A percentile compares a stretch with the other conserved stretches of the same genome.
Evolutionary conservation across 1,284 basidiomycete genomes (phyloP).

Genomic region (Leccinum angustisporum): DNA sequence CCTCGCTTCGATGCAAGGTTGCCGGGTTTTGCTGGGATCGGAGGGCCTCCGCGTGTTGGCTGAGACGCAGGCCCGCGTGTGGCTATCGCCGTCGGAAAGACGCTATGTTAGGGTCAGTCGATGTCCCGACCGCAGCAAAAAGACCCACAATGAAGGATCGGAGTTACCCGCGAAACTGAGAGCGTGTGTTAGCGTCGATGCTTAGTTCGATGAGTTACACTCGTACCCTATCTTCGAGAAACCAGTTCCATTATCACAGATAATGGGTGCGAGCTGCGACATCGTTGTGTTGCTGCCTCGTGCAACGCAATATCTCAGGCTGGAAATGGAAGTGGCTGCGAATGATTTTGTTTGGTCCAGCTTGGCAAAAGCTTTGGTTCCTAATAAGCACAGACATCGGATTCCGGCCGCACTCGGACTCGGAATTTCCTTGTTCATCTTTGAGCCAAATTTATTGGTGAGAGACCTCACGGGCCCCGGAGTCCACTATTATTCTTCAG

Average conservation of each 20-base stretch:
- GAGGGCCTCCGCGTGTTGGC: slow-evolving; percentile 63
- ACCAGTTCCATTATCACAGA: slow-evolving; percentile 97
- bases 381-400: slow-evolving; percentile 30
- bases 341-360: slow-evolving; percentile 23
- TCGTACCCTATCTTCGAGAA: slow-evolving; percentile 95
- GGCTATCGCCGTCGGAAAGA: slow-evolving; percentile 95
- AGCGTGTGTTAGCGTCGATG: slow-evolving; percentile 17
- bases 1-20: slow-evolving; percentile 96
- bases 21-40: slow-evolving; percentile 83
- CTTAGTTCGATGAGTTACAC: background rate
- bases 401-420: background rate
- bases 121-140: slow-evolving; percentile 1
- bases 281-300: slow-evolving; percentile 41
- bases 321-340: slow-evolving; percentile 14
- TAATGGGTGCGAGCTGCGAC: slow-evolving; percentile 85
- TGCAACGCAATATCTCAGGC: slow-evolving; percentile 17
- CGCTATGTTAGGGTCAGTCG: slow-evolving; percentile 44
- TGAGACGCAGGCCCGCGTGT: slow-evolving; percentile 70
- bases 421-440: background rate
- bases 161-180: slow-evolving; percentile 80
- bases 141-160: background rate
- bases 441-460: background rate
- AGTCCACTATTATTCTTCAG: background rate
- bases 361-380: slow-evolving; percentile 28
- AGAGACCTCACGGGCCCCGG: background rate